These are phyloP conservation scores for Cryomyces minteri DNA, from an alignment of 495 filamentous ascomycete species.

Conservation along the genomic window DNA sequence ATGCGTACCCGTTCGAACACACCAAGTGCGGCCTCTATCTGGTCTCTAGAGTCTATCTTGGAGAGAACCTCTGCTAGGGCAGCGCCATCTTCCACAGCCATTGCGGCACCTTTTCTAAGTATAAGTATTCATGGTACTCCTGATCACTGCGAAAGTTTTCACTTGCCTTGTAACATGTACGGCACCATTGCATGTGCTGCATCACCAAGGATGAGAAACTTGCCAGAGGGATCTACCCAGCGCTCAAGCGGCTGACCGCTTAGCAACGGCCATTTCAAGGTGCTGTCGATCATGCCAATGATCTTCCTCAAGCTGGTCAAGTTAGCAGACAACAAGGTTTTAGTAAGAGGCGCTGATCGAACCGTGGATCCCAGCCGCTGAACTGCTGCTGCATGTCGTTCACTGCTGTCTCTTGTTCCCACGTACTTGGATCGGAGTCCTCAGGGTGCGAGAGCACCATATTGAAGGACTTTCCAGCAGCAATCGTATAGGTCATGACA, in stretches of 20 bases:
- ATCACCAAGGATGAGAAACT: conserved; percentile 26
- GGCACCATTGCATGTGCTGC: conserved; percentile 34
- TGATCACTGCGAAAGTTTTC: not conserved
- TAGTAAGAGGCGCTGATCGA: not conserved
- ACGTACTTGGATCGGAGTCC: conserved; percentile 6
- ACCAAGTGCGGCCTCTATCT: conserved; percentile 3
- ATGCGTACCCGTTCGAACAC: conserved; percentile 11
- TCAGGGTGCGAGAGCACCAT: conserved; percentile 13
- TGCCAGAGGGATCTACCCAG: conserved; percentile 16
- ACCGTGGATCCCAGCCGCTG: conserved; percentile 23
- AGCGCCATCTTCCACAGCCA: conserved; percentile 23
- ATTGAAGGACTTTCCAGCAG: conserved; percentile 9
- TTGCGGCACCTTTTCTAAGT: conserved; percentile 21
- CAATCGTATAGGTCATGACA: conserved; percentile 11
- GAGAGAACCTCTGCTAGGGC: conserved; percentile 12
- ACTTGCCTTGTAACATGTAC: conserved; percentile 26
- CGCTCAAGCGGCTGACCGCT: conserved; percentile 13
- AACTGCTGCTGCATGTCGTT: conserved; percentile 19
- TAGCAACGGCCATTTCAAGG: conserved; percentile 25
- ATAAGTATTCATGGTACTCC: not conserved
- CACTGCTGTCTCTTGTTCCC: conserved; percentile 8
- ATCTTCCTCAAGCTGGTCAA: conserved; percentile 18
- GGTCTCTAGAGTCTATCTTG: not conserved
- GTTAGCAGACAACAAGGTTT: not conserved
- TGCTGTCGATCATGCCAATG: conserved; percentile 21